Conservation (phyloP, 495 filamentous ascomycete genomes). For the Sordaria brevicollis region DNA sequence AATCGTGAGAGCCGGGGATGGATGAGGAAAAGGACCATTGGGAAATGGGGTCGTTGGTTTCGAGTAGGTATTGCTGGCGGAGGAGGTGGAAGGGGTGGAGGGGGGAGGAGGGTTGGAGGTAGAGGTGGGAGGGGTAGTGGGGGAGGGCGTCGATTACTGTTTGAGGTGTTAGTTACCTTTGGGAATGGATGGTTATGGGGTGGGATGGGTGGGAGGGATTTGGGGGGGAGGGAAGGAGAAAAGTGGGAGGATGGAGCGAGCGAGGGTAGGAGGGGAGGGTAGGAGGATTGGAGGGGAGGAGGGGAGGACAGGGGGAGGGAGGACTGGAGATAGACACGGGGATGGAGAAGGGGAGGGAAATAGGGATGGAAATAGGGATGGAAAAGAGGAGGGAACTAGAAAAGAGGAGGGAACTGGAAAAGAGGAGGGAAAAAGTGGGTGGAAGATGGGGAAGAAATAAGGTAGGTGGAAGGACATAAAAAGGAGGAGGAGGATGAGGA, state of each 20-base stretch:
- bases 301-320: no score
- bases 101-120: conserved; percentile 26
- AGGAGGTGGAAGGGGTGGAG: conserved; percentile 39
- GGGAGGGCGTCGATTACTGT: conserved; percentile 57
- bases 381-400: no score
- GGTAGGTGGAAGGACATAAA: no score
- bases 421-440: no score
- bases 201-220: not conserved
- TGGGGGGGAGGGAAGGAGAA: not conserved
- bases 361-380: no score
- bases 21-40: conserved; percentile 39
- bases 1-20: conserved; percentile 15
- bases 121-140: conserved; percentile 49
- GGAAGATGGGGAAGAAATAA: no score
- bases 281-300: not conserved
- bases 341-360: no score
- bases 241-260: no score
- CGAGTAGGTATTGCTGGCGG: conserved; percentile 53
- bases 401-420: no score
- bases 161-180: not conserved
- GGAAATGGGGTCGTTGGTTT: conserved; percentile 71
- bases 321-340: no score
- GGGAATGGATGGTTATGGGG: not conserved
- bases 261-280: not conserved
- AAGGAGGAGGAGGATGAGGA: no score